Percentiles rank a stretch among this genome's conserved stretches.
These are phyloP conservation scores for Petasospora fabianii DNA, from an alignment of 1,139 yeast genomes.

Conservation along the genomic window DNA sequence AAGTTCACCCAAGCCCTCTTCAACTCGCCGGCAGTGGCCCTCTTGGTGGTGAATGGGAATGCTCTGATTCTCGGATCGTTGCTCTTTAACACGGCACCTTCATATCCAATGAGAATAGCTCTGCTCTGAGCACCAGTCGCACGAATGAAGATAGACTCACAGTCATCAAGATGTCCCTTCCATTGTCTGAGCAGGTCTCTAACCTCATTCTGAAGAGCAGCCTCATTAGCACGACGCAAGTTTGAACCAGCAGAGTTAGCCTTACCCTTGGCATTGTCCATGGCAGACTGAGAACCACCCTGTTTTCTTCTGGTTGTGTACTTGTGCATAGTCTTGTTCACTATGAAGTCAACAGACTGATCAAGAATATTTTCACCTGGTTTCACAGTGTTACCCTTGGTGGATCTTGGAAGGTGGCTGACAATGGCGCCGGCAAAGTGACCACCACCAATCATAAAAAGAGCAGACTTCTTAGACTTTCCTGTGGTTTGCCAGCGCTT, in stretches of 20 bases:
- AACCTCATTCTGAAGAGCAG: constrained; percentile 74
- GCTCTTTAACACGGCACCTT: constrained; percentile 44
- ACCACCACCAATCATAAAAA: constrained; percentile 96
- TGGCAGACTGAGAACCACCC: constrained; percentile 95
- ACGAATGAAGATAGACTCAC: constrained; percentile 72
- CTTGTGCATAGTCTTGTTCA: constrained; percentile 86
- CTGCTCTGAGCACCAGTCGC: constrained; percentile 76
- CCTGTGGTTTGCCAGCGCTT: constrained; percentile 30
- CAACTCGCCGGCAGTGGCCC: constrained; percentile 83
- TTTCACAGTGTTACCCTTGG: constrained; percentile 46
- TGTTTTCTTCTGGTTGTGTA: constrained; percentile 96
- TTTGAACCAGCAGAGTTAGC: constrained; percentile 96
- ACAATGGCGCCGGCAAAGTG: constrained; percentile 96
- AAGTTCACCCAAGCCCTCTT: constrained; percentile 82
- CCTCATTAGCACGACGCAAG: constrained; percentile 85
- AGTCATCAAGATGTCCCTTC: constrained; percentile 54
- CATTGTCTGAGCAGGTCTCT: constrained; percentile 64
- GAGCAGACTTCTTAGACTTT: constrained; percentile 47
- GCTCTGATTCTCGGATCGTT: constrained; percentile 57
- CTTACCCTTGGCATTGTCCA: constrained; percentile 88
- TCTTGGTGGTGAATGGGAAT: constrained; percentile 84
- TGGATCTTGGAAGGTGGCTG: constrained; percentile 59
- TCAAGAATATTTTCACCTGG: constrained; percentile 43
- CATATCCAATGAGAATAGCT: constrained; percentile 64
- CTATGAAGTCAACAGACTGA: constrained; percentile 62